phyloP scores from a whole-genome alignment of 176 grass and related monocot species.

The Triticum monococcum region DNA sequence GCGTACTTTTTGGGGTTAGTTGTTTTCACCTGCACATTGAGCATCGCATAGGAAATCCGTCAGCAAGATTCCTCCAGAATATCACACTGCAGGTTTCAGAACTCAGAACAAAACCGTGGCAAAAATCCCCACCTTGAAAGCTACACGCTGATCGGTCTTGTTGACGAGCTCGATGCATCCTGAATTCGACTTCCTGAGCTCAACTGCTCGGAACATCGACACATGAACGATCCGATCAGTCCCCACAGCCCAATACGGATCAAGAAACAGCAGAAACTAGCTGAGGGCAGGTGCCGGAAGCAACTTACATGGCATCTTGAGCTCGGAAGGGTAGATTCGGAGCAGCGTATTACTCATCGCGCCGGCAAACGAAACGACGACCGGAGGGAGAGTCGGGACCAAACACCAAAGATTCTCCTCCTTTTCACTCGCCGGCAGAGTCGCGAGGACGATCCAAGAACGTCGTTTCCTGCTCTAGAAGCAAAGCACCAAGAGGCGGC shows the following conservation, averaged over 20 bases:
- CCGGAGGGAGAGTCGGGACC: not conserved
- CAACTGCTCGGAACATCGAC: conserved; percentile 44
- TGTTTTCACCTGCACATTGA: conserved; percentile 79
- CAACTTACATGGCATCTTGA: conserved; percentile 85
- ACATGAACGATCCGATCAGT: conserved; percentile 27
- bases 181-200: conserved; percentile 68
- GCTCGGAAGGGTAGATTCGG: conserved; percentile 73
- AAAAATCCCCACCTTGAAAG: conserved; percentile 69
- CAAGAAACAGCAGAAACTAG: conserved; percentile 28
- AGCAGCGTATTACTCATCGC: conserved; percentile 83
- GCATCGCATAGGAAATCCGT: not conserved
- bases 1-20: conserved; percentile 84
- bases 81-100: not conserved
- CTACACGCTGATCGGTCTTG: conserved; percentile 78
- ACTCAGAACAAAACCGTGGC: not conserved
- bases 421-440: not conserved
- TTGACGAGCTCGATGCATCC: conserved; percentile 72
- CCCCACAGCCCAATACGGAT: not conserved
- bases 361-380: not conserved
- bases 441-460: conserved; percentile 18
- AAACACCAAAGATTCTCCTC: not conserved
- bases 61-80: not conserved
- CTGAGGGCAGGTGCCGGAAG: not conserved
- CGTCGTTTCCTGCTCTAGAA: conserved; percentile 30
- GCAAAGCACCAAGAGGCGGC: conserved; percentile 12